Conservation (phyloP, 208 protist species). For the Crithidia bombi region DNA sequence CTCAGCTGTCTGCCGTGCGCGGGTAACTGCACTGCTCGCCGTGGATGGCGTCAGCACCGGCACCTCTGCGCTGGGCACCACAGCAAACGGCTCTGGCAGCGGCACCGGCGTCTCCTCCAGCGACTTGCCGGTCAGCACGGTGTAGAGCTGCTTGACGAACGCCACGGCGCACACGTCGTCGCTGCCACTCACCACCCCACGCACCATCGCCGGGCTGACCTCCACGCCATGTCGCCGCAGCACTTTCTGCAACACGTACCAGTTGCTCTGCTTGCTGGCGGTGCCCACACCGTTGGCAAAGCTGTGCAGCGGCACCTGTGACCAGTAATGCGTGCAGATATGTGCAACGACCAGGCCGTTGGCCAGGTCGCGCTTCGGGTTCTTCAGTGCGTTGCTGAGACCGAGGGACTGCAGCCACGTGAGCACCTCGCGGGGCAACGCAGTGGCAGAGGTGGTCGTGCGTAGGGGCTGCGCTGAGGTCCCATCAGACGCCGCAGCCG, state of each 20-base stretch:
- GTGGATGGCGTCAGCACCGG: conserved; percentile 22
- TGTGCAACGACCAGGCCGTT: conserved; percentile 94
- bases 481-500: not conserved
- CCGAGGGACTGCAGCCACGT: conserved; percentile 92
- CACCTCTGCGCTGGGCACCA: conserved; percentile 27
- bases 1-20: conserved; percentile 7
- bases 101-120: conserved; percentile 32
- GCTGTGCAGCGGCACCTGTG: conserved; percentile 89
- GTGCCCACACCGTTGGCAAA: conserved; percentile 83
- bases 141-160: conserved; percentile 84
- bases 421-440: conserved; percentile 87
- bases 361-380: conserved; percentile 89
- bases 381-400: conserved; percentile 73
- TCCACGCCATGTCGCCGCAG: conserved; percentile 65
- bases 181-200: conserved; percentile 77
- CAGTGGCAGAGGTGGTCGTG: conserved; percentile 11
- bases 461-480: not conserved
- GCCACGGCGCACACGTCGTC: conserved; percentile 74
- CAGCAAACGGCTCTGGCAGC: conserved; percentile 47
- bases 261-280: conserved; percentile 89
- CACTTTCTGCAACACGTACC: conserved; percentile 75
- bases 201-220: conserved; percentile 73
- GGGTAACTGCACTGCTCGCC: conserved; percentile 19
- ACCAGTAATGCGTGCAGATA: conserved; percentile 94
- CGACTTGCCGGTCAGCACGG: conserved; percentile 68